phyloP scores from a whole-genome alignment of 495 filamentous ascomycete species.

The Penicillium daleae region DNA sequence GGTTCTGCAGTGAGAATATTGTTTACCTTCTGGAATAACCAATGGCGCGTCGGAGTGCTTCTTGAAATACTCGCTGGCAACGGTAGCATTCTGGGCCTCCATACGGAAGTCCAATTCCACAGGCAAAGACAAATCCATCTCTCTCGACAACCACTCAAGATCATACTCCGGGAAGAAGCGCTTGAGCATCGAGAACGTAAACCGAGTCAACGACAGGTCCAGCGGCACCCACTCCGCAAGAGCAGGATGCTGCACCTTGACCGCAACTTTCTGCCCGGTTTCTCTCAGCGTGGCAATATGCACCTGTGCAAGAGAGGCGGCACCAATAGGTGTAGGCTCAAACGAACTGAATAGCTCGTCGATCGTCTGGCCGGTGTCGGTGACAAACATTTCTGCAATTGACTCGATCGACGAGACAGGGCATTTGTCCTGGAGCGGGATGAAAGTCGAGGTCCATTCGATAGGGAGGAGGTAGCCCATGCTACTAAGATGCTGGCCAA shows the following conservation, averaged over 20 bases:
- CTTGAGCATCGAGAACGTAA: constrained; percentile 88
- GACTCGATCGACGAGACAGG: constrained; percentile 90
- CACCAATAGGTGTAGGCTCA: constrained; percentile 77
- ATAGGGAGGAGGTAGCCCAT: constrained; percentile 93
- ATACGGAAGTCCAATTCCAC: constrained; percentile 87
- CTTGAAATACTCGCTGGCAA: constrained; percentile 78
- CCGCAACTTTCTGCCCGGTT: constrained; percentile 88
- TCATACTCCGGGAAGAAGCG: constrained; percentile 97
- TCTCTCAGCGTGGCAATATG: constrained; percentile 86
- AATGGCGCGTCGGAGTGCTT: constrained; percentile 70
- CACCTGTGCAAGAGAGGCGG: constrained; percentile 93
- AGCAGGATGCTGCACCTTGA: constrained; percentile 94
- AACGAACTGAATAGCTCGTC: constrained; percentile 85
- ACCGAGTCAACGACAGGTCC: constrained; percentile 82
- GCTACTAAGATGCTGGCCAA: constrained; percentile 94
- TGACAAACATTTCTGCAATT: constrained; percentile 80
- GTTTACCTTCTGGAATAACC: constrained; percentile 74
- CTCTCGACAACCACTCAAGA: constrained; percentile 89
- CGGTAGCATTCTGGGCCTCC: constrained; percentile 84
- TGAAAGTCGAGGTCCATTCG: constrained; percentile 96
- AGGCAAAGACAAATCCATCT: constrained; percentile 89
- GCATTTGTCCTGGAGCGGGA: constrained; percentile 94
- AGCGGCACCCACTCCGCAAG: constrained; percentile 90
- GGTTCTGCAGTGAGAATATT: neutral
- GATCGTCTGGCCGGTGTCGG: constrained; percentile 80